Conservation (phyloP, 2,329 filamentous ascomycete species). For the Fusarium dimerum region DNA sequence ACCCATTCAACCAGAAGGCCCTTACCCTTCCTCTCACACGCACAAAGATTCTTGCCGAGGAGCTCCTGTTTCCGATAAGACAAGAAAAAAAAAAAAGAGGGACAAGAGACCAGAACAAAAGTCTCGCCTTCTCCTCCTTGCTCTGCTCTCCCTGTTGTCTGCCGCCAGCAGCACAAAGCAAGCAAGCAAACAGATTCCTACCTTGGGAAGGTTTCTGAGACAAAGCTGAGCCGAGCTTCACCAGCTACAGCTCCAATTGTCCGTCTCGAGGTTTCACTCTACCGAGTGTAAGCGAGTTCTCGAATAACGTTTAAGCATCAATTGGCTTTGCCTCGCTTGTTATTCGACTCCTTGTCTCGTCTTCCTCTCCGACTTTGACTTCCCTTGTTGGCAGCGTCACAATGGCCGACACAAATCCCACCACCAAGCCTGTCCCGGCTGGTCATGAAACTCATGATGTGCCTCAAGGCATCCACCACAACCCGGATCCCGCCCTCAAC, state of each 20-base stretch:
- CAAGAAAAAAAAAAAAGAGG: background rate
- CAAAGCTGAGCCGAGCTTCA: background rate
- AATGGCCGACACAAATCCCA: slow-evolving; percentile 22
- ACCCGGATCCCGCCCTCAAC: slow-evolving; percentile 31
- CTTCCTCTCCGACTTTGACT: background rate
- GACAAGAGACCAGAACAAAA: background rate
- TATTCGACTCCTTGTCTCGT: background rate
- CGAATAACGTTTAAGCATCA: background rate
- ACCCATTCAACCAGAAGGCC: background rate
- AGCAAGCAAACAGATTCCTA: background rate
- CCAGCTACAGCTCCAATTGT: background rate
- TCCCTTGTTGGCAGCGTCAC: background rate
- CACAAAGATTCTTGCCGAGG: background rate
- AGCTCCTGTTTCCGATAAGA: background rate
- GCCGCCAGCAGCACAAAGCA: background rate
- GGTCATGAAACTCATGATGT: background rate
- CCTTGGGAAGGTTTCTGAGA: background rate
- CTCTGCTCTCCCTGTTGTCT: background rate
- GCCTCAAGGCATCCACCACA: slow-evolving; percentile 13
- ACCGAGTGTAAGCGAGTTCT: background rate
- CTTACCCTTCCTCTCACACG: background rate
- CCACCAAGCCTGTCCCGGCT: background rate
- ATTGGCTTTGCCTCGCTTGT: background rate
- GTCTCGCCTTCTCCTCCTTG: background rate
- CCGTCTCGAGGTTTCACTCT: background rate